A percentile compares a stretch with the other conserved stretches of the same genome.
Evolutionary conservation across 352 stramenopile genomes (phyloP).

Genomic region (Phytopythium litorale): DNA sequence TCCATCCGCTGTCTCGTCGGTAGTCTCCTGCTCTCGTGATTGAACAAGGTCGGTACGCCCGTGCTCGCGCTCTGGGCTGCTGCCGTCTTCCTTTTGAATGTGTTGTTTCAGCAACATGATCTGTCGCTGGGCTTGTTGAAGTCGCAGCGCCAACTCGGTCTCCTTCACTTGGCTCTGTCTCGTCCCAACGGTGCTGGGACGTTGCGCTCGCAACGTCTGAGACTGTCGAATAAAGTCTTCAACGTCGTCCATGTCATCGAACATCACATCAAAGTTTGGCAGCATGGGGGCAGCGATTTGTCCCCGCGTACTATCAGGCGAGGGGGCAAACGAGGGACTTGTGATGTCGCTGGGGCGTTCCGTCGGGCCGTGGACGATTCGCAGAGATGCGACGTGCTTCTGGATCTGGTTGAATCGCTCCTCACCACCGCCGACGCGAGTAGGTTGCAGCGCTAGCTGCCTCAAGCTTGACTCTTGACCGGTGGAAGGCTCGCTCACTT

Average conservation of each 20-base stretch:
- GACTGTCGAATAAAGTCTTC: constrained; percentile 49
- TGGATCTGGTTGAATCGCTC: constrained; percentile 38
- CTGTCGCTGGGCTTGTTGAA: constrained; percentile 72
- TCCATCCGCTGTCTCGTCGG: constrained; percentile 2
- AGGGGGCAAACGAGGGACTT: not conserved
- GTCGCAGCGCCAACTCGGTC: constrained; percentile 48
- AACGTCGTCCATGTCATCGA: constrained; percentile 54
- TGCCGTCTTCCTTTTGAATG: constrained; percentile 21
- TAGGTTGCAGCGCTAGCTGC: not conserved
- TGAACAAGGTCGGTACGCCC: not conserved
- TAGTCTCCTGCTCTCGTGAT: not conserved
- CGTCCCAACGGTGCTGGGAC: constrained; percentile 17
- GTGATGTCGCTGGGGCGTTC: not conserved
- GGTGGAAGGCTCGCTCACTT: not conserved
- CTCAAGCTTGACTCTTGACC: not conserved
- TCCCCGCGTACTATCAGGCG: not conserved
- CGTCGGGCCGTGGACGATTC: constrained; percentile 11
- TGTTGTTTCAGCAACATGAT: constrained; percentile 65
- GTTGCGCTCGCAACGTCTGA: constrained; percentile 22
- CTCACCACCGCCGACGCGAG: not conserved
- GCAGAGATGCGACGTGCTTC: constrained; percentile 26
- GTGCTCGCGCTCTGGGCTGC: not conserved
- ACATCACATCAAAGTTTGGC: constrained; percentile 11
- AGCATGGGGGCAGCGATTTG: not conserved
- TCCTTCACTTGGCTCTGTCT: constrained; percentile 47